A percentile compares a stretch with the other conserved stretches of the same genome.
Evolutionary conservation across 345 rosid genomes (phyloP).

Genomic region (Bruguiera sexangula): DNA sequence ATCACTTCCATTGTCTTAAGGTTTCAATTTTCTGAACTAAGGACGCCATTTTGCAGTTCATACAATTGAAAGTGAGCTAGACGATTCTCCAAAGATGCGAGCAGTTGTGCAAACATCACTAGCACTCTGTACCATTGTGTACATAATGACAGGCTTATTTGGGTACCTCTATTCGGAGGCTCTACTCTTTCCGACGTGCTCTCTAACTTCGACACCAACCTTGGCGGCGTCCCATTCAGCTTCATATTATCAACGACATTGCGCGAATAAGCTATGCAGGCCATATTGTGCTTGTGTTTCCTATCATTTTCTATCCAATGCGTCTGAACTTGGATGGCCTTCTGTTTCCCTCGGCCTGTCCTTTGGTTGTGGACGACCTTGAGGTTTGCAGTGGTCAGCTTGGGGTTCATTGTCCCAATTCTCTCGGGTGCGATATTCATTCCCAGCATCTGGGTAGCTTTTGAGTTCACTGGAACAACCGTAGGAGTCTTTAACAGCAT

Average conservation of each 20-base stretch:
- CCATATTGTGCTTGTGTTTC: not conserved
- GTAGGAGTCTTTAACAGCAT: not conserved
- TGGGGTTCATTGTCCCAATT: not conserved
- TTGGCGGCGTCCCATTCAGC: not conserved
- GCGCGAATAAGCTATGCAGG: not conserved
- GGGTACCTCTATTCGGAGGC: not conserved
- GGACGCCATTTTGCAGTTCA: not conserved
- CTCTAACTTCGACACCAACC: not conserved
- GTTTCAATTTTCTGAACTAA: not conserved
- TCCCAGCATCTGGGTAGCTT: slow-evolving; percentile 1
- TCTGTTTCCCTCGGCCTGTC: not conserved
- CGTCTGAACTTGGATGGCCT: slow-evolving; percentile 6
- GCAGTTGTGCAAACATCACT: not conserved
- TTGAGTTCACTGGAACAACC: not conserved
- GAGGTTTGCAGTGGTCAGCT: not conserved
- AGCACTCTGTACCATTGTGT: not conserved
- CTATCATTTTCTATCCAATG: not conserved
- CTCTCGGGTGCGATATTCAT: not conserved
- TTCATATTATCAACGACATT: not conserved
- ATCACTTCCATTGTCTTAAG: too few species aligned
- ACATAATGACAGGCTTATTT: not conserved
- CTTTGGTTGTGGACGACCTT: not conserved
- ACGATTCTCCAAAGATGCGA: not conserved
- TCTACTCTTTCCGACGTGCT: not conserved
- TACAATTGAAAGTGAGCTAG: not conserved